Conservation (phyloP, 768 basidiomycete genomes). For the Boletus tomentosulus region DNA sequence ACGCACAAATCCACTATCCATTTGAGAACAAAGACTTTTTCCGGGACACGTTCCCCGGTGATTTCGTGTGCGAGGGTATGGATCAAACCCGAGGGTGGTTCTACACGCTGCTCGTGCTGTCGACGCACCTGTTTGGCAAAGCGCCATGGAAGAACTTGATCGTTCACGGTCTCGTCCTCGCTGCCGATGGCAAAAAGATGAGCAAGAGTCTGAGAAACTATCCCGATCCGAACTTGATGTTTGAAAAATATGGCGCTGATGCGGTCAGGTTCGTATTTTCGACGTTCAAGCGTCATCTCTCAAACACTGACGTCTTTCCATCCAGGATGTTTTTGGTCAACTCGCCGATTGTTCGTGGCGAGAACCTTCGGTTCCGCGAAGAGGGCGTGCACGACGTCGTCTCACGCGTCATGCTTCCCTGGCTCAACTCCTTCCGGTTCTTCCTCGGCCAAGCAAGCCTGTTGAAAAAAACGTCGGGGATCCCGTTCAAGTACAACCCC, state of each 20-base stretch:
- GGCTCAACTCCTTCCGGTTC: constrained; percentile 99
- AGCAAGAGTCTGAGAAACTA: constrained; percentile 96
- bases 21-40: constrained; percentile 95
- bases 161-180: constrained; percentile 92
- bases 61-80: constrained; percentile 97
- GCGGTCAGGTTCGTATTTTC: constrained; percentile 65
- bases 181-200: constrained; percentile 99
- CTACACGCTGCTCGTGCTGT: constrained; percentile 93
- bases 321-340: constrained; percentile 95
- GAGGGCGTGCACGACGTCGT: constrained; percentile 97
- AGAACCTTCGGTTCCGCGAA: constrained; percentile 96
- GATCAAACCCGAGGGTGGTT: constrained; percentile 99
- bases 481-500: constrained; percentile 84
- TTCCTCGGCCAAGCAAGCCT: constrained; percentile 93
- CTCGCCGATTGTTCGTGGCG: constrained; percentile 96
- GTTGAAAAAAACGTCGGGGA: constrained; percentile 72
- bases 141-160: constrained; percentile 99
- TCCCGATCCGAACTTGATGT: constrained; percentile 89
- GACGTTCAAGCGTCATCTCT: not conserved
- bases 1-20: constrained; percentile 95
- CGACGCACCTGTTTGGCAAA: constrained; percentile 89
- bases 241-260: constrained; percentile 92
- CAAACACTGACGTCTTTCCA: not conserved
- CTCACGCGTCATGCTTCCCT: constrained; percentile 93
- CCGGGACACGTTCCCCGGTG: constrained; percentile 83